Percentiles rank a stretch among this genome's conserved stretches.
These are phyloP conservation scores for Phlebiopsis gigantea DNA, from an alignment of 768 basidiomycete genomes.

Conservation along the genomic window DNA sequence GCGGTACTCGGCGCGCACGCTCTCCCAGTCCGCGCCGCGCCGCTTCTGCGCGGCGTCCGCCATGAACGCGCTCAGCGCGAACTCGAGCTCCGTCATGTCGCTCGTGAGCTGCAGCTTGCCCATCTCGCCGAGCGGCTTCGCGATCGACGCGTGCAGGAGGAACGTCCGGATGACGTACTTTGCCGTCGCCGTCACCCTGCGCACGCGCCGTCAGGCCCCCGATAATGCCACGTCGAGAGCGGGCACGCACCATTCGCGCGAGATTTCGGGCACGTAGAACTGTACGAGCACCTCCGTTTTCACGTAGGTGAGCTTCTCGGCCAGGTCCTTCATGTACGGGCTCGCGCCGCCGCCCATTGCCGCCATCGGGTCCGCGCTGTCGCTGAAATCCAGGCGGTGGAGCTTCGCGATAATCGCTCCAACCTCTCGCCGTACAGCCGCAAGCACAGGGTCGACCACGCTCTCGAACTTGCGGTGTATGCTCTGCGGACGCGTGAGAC, in stretches of 20 bases:
- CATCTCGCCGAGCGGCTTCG: conserved; percentile 83
- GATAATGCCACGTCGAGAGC: not conserved
- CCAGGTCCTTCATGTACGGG: conserved; percentile 87
- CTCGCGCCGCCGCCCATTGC: conserved; percentile 61
- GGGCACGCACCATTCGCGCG: conserved; percentile 63
- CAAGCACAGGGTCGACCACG: conserved; percentile 56
- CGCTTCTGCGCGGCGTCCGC: conserved; percentile 43
- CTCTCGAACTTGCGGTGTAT: conserved; percentile 46
- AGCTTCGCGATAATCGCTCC: conserved; percentile 74
- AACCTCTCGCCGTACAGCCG: conserved; percentile 75
- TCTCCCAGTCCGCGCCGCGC: conserved; percentile 63
- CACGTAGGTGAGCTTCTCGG: conserved; percentile 81
- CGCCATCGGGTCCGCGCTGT: conserved; percentile 54
- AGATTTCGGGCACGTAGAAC: conserved; percentile 68
- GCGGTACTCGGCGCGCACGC: conserved; percentile 82
- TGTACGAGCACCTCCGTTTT: conserved; percentile 70
- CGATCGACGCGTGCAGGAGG: conserved; percentile 91
- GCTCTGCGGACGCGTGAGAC: conserved; percentile 32
- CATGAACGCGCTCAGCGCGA: conserved; percentile 79
- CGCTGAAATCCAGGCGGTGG: conserved; percentile 81
- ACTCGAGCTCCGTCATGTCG: conserved; percentile 97
- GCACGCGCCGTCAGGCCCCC: not conserved
- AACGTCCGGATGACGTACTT: conserved; percentile 81
- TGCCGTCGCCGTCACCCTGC: conserved; percentile 43
- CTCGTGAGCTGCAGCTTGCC: conserved; percentile 93